These are phyloP conservation scores for Eucalyptus polyanthemos DNA, from an alignment of 345 rosid species.

Conservation along the genomic window DNA sequence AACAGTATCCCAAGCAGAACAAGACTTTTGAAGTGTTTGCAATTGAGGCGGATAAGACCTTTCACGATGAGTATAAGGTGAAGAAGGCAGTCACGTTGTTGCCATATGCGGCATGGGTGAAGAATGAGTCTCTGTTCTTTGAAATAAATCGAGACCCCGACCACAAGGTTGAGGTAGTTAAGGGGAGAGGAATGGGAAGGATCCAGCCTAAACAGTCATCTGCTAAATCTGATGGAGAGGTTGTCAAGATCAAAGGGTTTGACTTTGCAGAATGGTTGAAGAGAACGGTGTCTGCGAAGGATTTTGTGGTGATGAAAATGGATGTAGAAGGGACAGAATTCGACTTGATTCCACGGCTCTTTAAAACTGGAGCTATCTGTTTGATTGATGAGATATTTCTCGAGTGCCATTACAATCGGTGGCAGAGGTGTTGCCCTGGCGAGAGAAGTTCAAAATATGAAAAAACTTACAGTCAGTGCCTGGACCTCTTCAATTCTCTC, in stretches of 20 bases:
- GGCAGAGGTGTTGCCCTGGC: slow-evolving; percentile 99
- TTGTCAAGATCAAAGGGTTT: slow-evolving; percentile 69
- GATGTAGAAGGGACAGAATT: slow-evolving; percentile 99
- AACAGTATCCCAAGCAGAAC: slow-evolving; percentile 93
- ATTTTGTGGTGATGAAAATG: slow-evolving; percentile 99
- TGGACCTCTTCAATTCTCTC: slow-evolving; percentile 66
- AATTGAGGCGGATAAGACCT: slow-evolving; percentile 74
- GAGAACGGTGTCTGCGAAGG: slow-evolving; percentile 61
- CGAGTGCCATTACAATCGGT: slow-evolving; percentile 94
- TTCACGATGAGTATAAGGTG: slow-evolving; percentile 53
- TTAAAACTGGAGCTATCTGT: slow-evolving; percentile 86
- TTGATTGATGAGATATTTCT: slow-evolving; percentile 85
- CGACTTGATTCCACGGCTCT: slow-evolving; percentile 77
- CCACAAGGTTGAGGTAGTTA: slow-evolving; percentile 28
- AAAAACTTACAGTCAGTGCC: slow-evolving; percentile 74
- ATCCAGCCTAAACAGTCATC: slow-evolving; percentile 52
- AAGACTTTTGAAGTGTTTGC: slow-evolving; percentile 84
- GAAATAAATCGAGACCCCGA: slow-evolving; percentile 85
- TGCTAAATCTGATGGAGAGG: slow-evolving; percentile 31
- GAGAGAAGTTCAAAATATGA: slow-evolving; percentile 81
- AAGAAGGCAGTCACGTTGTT: slow-evolving; percentile 53
- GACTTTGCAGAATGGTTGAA: slow-evolving; percentile 96
- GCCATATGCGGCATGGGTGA: slow-evolving; percentile 98
- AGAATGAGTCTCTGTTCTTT: slow-evolving; percentile 71
- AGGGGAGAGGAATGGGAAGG: slow-evolving; percentile 97